A percentile compares a stretch with the other conserved stretches of the same genome.
These are phyloP conservation scores for Melanomma pulvis-pyrius DNA, from an alignment of 495 filamentous ascomycete species.

Conservation along the genomic window DNA sequence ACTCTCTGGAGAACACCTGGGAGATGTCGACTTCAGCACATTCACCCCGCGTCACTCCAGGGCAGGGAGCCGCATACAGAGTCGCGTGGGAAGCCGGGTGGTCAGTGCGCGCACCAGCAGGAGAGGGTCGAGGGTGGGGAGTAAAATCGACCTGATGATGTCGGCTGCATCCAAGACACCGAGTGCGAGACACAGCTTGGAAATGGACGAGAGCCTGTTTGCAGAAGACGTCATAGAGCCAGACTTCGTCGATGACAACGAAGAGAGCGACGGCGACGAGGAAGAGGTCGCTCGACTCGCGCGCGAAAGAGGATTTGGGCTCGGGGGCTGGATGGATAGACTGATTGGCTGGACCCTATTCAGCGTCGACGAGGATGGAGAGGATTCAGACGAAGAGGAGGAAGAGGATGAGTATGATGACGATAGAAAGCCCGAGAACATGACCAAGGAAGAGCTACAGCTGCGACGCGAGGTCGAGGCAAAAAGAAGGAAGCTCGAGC, in stretches of 20 bases:
- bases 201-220: conserved; percentile 25
- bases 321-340: conserved; percentile 76
- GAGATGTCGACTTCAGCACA: conserved; percentile 31
- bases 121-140: conserved; percentile 40
- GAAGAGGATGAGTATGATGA: conserved; percentile 48
- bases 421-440: conserved; percentile 45
- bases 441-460: conserved; percentile 46
- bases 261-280: conserved; percentile 46
- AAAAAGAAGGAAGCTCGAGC: conserved; percentile 47
- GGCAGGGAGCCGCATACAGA: conserved; percentile 28
- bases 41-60: conserved; percentile 35
- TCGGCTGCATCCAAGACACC: conserved; percentile 28
- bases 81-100: conserved; percentile 39
- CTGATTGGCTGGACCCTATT: conserved; percentile 78
- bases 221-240: conserved; percentile 53
- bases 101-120: conserved; percentile 39
- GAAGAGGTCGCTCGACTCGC: conserved; percentile 60
- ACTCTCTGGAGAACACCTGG: conserved; percentile 34
- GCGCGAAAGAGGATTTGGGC: conserved; percentile 62
- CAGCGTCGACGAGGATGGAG: conserved; percentile 67
- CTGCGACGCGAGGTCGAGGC: conserved; percentile 47
- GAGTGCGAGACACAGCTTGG: conserved; percentile 19
- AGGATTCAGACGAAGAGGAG: conserved; percentile 55
- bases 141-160: conserved; percentile 38
- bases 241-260: conserved; percentile 57